Percentiles rank a stretch among this genome's conserved stretches.
These are phyloP conservation scores for Rhododendron molle DNA, from an alignment of 148 eudicot species.

Conservation along the genomic window DNA sequence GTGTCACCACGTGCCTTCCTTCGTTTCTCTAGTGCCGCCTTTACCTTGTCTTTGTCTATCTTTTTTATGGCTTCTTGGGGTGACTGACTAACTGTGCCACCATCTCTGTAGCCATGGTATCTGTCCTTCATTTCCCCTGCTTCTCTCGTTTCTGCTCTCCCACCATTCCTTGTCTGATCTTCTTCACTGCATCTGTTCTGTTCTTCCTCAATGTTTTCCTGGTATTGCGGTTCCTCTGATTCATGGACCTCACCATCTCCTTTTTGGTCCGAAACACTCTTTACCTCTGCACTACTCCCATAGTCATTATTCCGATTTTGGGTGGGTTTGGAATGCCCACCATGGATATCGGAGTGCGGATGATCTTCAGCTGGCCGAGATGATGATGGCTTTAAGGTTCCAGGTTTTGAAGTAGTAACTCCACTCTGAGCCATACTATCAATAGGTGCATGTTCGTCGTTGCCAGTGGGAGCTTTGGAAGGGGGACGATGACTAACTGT, in stretches of 20 bases:
- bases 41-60: slow-evolving; percentile 78
- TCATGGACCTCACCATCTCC: slow-evolving; percentile 45
- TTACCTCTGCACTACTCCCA: slow-evolving; percentile 27
- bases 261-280: slow-evolving; percentile 32
- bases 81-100: slow-evolving; percentile 41
- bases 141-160: slow-evolving; percentile 42
- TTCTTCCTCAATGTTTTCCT: slow-evolving; percentile 35
- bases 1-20: slow-evolving; percentile 64
- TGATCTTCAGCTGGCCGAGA: slow-evolving; percentile 45
- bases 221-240: slow-evolving; percentile 27
- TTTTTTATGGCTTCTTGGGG: slow-evolving; percentile 58
- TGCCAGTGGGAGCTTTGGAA: slow-evolving; percentile 35
- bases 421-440: slow-evolving; percentile 42
- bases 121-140: slow-evolving; percentile 47
- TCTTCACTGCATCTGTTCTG: slow-evolving; percentile 46
- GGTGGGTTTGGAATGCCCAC: slow-evolving; percentile 36
- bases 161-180: slow-evolving; percentile 42
- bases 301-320: slow-evolving; percentile 49
- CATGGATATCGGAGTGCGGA: slow-evolving; percentile 31
- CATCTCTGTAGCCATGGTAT: slow-evolving; percentile 38
- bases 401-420: slow-evolving; percentile 34
- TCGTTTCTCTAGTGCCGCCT: slow-evolving; percentile 68
- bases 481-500: slow-evolving; percentile 31
- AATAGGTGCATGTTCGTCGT: slow-evolving; percentile 46
- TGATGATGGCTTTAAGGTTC: slow-evolving; percentile 41